A percentile compares a stretch with the other conserved stretches of the same genome.
Conservation (phyloP, 2,329 filamentous ascomycete genomes). For the Orbilia brochopaga region DNA sequence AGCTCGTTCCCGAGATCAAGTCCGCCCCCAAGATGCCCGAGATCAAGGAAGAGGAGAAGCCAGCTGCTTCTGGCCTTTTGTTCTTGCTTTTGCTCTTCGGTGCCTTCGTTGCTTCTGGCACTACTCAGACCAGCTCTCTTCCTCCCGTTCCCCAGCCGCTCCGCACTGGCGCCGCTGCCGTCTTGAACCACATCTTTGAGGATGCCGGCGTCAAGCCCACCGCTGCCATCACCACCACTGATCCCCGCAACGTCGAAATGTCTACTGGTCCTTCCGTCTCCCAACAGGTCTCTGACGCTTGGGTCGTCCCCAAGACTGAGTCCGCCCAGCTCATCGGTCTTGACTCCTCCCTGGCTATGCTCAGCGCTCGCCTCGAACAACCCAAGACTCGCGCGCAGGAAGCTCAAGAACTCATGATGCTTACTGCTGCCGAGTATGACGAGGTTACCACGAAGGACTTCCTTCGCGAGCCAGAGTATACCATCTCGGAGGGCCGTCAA, state of each 20-base stretch:
- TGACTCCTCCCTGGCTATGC: conserved; percentile 57
- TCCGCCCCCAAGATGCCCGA: conserved; percentile 66
- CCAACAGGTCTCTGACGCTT: conserved; percentile 53
- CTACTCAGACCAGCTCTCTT: conserved; percentile 72
- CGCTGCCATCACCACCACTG: conserved; percentile 51
- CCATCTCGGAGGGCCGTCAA: conserved; percentile 69
- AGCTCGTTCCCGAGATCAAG: conserved; percentile 51
- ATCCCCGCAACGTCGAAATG: conserved; percentile 56
- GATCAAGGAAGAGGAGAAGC: conserved; percentile 67
- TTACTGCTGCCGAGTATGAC: conserved; percentile 87
- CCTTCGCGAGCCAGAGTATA: conserved; percentile 65
- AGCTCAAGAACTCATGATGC: conserved; percentile 83
- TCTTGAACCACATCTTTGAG: conserved; percentile 81
- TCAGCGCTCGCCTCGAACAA: conserved; percentile 61
- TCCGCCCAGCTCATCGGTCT: conserved; percentile 55
- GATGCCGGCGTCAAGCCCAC: conserved; percentile 69
- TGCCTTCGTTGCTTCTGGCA: conserved; percentile 91
- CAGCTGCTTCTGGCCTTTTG: conserved; percentile 76
- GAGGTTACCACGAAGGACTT: conserved; percentile 79
- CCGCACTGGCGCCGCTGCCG: conserved; percentile 75
- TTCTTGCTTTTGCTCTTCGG: conserved; percentile 83
- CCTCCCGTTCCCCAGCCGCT: conserved; percentile 81
- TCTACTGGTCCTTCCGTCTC: conserved; percentile 46
- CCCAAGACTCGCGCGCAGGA: conserved; percentile 79
- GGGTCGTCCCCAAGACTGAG: conserved; percentile 54